These are phyloP conservation scores for Daldinia sp. DNA, from an alignment of 2,329 filamentous ascomycete genomes.

Conservation along the genomic window DNA sequence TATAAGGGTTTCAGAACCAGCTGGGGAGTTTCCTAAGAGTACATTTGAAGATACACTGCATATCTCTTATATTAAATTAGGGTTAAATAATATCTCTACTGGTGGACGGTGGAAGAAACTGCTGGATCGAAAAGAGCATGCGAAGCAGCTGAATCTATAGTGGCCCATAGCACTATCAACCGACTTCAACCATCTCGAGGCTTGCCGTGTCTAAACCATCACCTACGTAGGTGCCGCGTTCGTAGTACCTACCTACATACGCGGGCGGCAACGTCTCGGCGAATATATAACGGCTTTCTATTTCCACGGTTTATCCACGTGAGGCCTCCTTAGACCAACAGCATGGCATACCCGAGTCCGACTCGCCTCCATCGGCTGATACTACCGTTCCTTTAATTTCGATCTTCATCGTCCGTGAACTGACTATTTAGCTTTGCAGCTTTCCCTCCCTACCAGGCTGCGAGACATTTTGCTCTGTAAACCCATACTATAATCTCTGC, in stretches of 20 bases:
- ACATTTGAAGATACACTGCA: too few species aligned
- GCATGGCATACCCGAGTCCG: not conserved
- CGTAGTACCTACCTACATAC: not conserved
- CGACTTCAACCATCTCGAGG: not conserved
- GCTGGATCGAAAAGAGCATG: not conserved
- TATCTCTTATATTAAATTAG: not conserved
- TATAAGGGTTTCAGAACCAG: too few species aligned
- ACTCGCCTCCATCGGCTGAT: not conserved
- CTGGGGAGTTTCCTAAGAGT: too few species aligned
- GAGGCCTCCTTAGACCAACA: not conserved
- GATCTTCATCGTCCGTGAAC: not conserved
- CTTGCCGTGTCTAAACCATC: not conserved
- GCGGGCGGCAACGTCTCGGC: not conserved
- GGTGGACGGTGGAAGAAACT: not conserved
- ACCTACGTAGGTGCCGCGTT: not conserved
- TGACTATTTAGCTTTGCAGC: not conserved
- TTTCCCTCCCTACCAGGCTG: not conserved
- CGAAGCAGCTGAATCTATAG: not conserved
- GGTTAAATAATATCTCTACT: too few species aligned
- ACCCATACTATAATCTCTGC: not conserved
- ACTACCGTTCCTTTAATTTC: not conserved
- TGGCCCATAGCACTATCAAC: not conserved
- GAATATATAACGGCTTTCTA: not conserved
- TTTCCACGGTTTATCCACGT: not conserved
- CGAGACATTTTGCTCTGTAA: constrained; percentile 15